Evolutionary conservation across 257 asterid species (phyloP).

Genomic region (Solanum virginianum): DNA sequence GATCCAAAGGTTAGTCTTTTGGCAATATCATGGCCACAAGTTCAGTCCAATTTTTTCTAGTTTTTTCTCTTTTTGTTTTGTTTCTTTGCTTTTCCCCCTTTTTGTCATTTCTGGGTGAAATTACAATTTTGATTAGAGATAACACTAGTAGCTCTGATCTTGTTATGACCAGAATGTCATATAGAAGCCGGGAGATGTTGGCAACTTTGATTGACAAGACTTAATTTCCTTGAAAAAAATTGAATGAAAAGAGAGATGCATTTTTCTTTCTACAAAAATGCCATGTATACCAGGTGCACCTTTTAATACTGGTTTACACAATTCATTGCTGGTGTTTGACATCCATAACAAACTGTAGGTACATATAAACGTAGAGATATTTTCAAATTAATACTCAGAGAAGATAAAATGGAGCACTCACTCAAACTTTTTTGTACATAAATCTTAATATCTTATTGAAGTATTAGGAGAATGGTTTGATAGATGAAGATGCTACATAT

Average conservation of each 20-base stretch:
- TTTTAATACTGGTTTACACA: neutral
- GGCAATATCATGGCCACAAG: neutral
- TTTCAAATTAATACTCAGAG: neutral
- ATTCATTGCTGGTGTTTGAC: neutral
- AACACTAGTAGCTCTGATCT: neutral
- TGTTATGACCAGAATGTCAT: neutral
- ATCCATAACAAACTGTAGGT: neutral
- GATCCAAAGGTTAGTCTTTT: conserved; percentile 52
- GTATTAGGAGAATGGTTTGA: neutral
- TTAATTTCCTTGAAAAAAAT: neutral
- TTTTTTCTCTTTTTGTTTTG: neutral
- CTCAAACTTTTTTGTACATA: neutral
- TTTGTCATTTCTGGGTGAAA: neutral
- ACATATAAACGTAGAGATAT: neutral
- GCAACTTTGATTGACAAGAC: neutral
- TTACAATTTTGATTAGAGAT: neutral
- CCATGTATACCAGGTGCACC: neutral
- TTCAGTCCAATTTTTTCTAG: neutral
- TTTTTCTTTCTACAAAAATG: neutral
- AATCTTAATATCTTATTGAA: neutral
- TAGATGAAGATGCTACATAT: neutral
- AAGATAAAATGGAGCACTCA: neutral
- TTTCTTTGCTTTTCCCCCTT: neutral
- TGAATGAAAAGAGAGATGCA: neutral
- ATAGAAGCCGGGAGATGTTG: neutral